Base-by-base conservation (phyloP, 139 green algal species). In the Coelastrella sp. region DNA sequence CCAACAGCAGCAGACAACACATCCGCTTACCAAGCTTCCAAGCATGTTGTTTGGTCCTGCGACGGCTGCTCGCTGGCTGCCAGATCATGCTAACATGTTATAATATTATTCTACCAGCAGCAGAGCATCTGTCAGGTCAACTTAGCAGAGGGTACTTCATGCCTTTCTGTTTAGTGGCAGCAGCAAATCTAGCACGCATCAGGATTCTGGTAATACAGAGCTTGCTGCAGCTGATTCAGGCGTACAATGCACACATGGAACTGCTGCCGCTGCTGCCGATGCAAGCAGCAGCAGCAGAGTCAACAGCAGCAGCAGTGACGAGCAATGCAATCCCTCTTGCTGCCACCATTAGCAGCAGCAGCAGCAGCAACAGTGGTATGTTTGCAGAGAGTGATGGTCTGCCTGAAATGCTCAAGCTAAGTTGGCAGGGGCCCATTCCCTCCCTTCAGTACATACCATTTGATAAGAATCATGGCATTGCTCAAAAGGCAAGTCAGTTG, bases 101-200 rank as follows among this genome's bases (percentile, higher is more conserved):
- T 34, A 63, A 62, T 17, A 59, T 67, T 0, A 21, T 86, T 8
- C 81, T 89, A 19, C 5, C 62, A 3, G 88, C 91, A 4, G 84
- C 89, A 21, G 25, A 45, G 21, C 83, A 94, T 41, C 75, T 94
- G 38, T 59, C 79, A 6, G 91, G 89, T 0, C 91, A 94, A 86
- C 86, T 96, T 76, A 88, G 87, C 1, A 85, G 86, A 57, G 90
- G 91, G 2, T 95, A 93, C 88, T 96, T 96, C 89, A 91, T 96
- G 90, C 93, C 93, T 0, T 86, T 94, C 19, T 89, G 85, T 67
- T 81, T 94, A 15, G 90, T 89, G 3, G 79, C 75, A 9, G 37
- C 81, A 15, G 91, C 90, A 17, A 76, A 87, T n/a, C 62, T 96
- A 57, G 90, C 90, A 0, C 76, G 93, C 38, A 87, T 94, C 25